phyloP scores from a whole-genome alignment of 2,329 filamentous ascomycete genomes.

The Neopestalotiopsis rosae region DNA sequence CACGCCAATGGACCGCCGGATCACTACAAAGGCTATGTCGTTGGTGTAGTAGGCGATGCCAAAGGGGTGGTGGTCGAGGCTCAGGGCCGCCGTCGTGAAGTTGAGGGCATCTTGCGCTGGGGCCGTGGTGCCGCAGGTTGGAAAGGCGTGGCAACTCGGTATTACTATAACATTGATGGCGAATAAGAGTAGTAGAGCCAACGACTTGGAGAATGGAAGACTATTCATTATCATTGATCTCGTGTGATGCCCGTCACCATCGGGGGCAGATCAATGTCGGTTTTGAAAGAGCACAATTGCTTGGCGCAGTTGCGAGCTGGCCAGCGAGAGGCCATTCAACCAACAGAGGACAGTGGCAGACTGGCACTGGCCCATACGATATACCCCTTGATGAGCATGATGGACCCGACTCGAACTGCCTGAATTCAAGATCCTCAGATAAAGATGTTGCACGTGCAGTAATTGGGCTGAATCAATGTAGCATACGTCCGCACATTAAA shows the following conservation, averaged over 20 bases:
- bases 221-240: background rate
- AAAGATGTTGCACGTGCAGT: no score
- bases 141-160: background rate
- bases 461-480: background rate
- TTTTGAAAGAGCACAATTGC: background rate
- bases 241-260: background rate
- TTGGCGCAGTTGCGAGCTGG: background rate
- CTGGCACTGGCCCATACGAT: no score
- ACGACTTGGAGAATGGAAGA: background rate
- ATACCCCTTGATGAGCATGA: no score
- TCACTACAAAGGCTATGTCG: slow-evolving; percentile 7
- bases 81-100: background rate
- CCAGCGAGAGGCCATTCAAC: no score
- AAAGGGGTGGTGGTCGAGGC: slow-evolving; percentile 15
- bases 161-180: background rate
- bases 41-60: slow-evolving; percentile 9
- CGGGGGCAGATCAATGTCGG: background rate
- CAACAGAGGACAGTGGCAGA: no score
- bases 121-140: background rate
- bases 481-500: background rate
- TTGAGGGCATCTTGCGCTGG: slow-evolving; percentile 4
- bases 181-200: background rate
- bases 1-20: background rate
- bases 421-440: no score
- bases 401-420: no score